A percentile compares a stretch with the other conserved stretches of the same genome.
Conservation (phyloP, 805 yeast genomes). For the Blastobotrys americana region DNA sequence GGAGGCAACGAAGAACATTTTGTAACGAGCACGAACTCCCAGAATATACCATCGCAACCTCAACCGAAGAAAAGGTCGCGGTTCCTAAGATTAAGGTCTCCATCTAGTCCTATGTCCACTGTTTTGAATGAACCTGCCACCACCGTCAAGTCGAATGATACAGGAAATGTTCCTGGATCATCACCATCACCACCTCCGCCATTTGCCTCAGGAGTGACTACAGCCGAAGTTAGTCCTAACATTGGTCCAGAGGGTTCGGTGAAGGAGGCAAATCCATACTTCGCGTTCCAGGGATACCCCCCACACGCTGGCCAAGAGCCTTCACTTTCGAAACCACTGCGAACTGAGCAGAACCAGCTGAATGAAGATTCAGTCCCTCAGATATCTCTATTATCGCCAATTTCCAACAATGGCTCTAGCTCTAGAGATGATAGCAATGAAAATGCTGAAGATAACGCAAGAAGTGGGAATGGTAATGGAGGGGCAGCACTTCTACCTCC, state of each 20-base stretch:
- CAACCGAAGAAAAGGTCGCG: conserved; percentile 11
- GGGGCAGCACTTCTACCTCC: conserved; percentile 20
- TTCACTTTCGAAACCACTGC: background rate
- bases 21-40: too few relatives aligned
- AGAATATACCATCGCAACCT: background rate
- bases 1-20: too few relatives aligned
- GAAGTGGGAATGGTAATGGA: background rate
- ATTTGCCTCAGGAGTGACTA: conserved; percentile 17
- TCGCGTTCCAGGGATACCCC: conserved; percentile 53
- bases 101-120: conserved; percentile 16
- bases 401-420: background rate
- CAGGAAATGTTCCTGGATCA: background rate
- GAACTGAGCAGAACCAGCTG: background rate
- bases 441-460: background rate
- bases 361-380: background rate
- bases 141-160: background rate
- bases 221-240: conserved; percentile 26
- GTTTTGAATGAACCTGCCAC: conserved; percentile 9
- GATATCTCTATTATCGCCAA: background rate
- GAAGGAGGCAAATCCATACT: conserved; percentile 40
- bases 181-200: conserved; percentile 11
- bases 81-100: conserved; percentile 21
- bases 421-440: background rate
- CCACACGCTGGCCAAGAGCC: conserved; percentile 36
- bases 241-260: conserved; percentile 7